Evolutionary conservation across 208 protist species (phyloP).

Genomic region (Acanthamoeba sp.): DNA sequence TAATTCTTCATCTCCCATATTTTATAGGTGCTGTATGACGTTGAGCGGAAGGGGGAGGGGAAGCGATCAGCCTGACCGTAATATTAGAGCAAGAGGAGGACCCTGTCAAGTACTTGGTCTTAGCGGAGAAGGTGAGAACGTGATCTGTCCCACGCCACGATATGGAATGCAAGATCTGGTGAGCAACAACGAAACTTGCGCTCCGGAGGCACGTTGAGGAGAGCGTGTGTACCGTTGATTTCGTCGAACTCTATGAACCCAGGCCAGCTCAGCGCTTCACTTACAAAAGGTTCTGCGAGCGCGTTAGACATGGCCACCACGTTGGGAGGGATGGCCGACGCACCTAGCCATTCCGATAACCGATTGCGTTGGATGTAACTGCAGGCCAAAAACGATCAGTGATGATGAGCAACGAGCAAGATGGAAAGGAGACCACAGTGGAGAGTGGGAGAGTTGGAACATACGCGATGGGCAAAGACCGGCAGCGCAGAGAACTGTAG

Average conservation of each 20-base stretch:
- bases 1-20: constrained; percentile 32
- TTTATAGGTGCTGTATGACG: constrained; percentile 26
- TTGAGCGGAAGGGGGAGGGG: too few relatives aligned
- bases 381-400: neutral
- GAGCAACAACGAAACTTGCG: too few relatives aligned
- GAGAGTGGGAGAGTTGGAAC: neutral
- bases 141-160: neutral
- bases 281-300: neutral
- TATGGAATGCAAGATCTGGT: neutral
- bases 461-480: neutral
- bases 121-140: neutral
- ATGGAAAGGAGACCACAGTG: too few relatives aligned
- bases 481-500: neutral
- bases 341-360: constrained; percentile 18
- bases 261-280: neutral
- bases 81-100: too few relatives aligned
- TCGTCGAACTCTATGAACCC: constrained; percentile 53
- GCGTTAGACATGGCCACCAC: neutral
- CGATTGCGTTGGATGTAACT: neutral
- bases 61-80: too few relatives aligned
- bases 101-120: neutral
- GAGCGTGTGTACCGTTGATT: constrained; percentile 15
- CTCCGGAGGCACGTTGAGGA: too few relatives aligned
- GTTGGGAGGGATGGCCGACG: too few relatives aligned
- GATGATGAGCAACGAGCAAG: too few relatives aligned